Conservation (phyloP, 192 early-diverging fungal genomes). For the Mortierella hygrophila region DNA sequence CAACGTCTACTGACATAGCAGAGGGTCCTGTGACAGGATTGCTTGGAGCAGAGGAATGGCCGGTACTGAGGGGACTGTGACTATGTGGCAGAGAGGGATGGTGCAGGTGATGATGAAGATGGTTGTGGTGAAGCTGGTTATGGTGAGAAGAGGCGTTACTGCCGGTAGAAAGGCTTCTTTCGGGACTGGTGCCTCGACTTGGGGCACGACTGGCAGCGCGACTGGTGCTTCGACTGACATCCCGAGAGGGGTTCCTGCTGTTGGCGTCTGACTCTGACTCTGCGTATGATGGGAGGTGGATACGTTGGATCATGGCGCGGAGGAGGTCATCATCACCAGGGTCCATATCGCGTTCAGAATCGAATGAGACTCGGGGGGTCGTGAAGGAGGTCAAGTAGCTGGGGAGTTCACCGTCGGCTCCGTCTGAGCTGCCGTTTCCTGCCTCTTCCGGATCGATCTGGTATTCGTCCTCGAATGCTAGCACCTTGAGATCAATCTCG, state of each 20-base stretch:
- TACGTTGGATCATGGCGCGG: slow-evolving; percentile 26
- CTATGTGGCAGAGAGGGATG: background rate
- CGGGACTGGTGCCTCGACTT: slow-evolving; percentile 39
- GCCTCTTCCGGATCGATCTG: slow-evolving; percentile 24
- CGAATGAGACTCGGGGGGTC: slow-evolving; percentile 45
- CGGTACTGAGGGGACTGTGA: background rate
- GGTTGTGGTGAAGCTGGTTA: background rate
- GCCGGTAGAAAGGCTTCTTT: slow-evolving; percentile 11
- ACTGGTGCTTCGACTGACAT: slow-evolving; percentile 27
- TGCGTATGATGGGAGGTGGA: slow-evolving; percentile 48
- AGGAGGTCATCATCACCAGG: slow-evolving; percentile 39
- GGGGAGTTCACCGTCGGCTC: slow-evolving; percentile 24
- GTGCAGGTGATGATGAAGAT: slow-evolving; percentile 3
- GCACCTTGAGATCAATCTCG: slow-evolving; percentile 43
- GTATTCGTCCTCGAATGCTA: slow-evolving; percentile 46
- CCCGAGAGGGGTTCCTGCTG: slow-evolving; percentile 29
- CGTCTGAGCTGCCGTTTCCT: background rate
- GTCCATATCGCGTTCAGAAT: slow-evolving; percentile 47
- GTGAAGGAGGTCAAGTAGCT: slow-evolving; percentile 50
- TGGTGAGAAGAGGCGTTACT: background rate
- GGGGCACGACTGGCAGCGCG: slow-evolving; percentile 12
- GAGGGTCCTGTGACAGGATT: background rate
- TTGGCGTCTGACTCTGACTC: slow-evolving; percentile 46
- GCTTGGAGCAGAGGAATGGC: slow-evolving; percentile 5
- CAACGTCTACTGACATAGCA: background rate